Evolutionary conservation across 331 rosid genomes (phyloP).

Genomic region (Cydonia oblonga): DNA sequence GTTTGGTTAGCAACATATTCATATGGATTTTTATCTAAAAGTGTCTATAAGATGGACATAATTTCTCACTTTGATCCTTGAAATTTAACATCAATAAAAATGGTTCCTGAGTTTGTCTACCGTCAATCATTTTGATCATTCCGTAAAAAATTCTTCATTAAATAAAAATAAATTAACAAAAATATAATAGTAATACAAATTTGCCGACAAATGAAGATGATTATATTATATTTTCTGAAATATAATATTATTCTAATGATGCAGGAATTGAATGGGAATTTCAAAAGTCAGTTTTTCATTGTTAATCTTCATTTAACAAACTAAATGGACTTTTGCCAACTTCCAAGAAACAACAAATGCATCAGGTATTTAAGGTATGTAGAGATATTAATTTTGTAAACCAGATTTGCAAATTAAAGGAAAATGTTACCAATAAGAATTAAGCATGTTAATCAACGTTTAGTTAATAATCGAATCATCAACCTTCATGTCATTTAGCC

Average conservation of each 20-base stretch:
- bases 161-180: too few relatives aligned
- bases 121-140: too few relatives aligned
- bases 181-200: neutral
- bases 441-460: too few relatives aligned
- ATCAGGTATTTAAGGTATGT: neutral
- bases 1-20: neutral
- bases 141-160: too few relatives aligned
- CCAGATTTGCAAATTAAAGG: too few relatives aligned
- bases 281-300: conserved; percentile 14
- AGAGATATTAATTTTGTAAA: too few relatives aligned
- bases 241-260: neutral
- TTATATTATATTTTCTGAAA: neutral
- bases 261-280: conserved; percentile 5
- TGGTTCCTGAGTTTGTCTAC: fast-evolving
- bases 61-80: fast-evolving
- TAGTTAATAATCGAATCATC: too few relatives aligned
- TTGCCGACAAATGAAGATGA: neutral
- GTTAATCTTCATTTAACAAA: neutral
- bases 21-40: neutral
- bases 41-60: too few relatives aligned
- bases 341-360: conserved; percentile 24
- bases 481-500: too few relatives aligned
- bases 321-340: conserved; percentile 17
- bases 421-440: too few relatives aligned
- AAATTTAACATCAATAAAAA: too few relatives aligned